A percentile compares a stretch with the other conserved stretches of the same genome.
Conservation (phyloP, 2,329 filamentous ascomycete species). For the Aspergillus intermedius region DNA sequence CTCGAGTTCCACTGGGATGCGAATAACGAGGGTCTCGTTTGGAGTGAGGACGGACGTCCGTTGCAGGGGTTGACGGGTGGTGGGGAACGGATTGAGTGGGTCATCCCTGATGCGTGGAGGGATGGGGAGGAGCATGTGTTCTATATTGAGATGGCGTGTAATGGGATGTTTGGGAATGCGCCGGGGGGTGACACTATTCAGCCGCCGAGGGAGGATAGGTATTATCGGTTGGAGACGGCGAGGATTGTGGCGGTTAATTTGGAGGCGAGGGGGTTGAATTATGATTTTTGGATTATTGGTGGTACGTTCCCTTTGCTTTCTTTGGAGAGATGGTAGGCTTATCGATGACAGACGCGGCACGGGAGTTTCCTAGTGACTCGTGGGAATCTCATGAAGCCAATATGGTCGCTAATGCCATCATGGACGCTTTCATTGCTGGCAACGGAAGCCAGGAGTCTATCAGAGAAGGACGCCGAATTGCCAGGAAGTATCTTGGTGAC, state of each 20-base stretch:
- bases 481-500: conserved; percentile 72
- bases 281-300: conserved; percentile 92
- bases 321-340: not conserved
- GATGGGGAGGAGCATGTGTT: conserved; percentile 83
- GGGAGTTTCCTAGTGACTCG: conserved; percentile 81
- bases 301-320: conserved; percentile 21
- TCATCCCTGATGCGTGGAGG: conserved; percentile 72
- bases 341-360: conserved; percentile 62
- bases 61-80: conserved; percentile 87
- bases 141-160: conserved; percentile 98
- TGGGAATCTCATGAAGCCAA: conserved; percentile 85
- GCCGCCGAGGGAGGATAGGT: conserved; percentile 77
- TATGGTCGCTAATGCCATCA: conserved; percentile 76
- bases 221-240: conserved; percentile 68
- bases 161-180: conserved; percentile 95
- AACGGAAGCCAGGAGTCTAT: conserved; percentile 68
- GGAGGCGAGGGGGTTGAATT: conserved; percentile 71
- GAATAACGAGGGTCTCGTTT: conserved; percentile 89
- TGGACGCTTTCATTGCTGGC: conserved; percentile 79
- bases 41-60: conserved; percentile 82
- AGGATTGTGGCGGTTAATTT: conserved; percentile 86
- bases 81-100: conserved; percentile 85
- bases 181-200: conserved; percentile 78
- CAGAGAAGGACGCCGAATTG: conserved; percentile 72
- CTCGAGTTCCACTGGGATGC: conserved; percentile 97